These are phyloP conservation scores for Calonectria leucothoes DNA, from an alignment of 2,329 filamentous ascomycete species.

Conservation along the genomic window DNA sequence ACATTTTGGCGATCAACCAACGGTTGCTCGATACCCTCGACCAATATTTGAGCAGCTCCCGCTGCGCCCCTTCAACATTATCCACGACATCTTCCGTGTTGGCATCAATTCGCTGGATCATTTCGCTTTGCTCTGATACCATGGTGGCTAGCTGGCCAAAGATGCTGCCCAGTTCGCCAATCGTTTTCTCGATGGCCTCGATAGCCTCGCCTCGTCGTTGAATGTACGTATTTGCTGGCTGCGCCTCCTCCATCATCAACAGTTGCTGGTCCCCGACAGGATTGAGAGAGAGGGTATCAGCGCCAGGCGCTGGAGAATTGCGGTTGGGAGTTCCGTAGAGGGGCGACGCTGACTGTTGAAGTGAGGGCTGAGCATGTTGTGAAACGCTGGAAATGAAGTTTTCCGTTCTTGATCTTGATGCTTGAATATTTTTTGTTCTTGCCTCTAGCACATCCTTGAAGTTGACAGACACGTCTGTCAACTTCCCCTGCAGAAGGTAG, in stretches of 20 bases:
- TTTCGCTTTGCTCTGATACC: slow-evolving; percentile 97
- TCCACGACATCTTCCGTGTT: slow-evolving; percentile 98
- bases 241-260: slow-evolving; percentile 91
- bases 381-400: slow-evolving; percentile 95
- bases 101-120: slow-evolving; percentile 96
- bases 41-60: slow-evolving; percentile 98
- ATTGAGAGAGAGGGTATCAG: slow-evolving; percentile 85
- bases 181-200: slow-evolving; percentile 95
- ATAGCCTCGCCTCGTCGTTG: slow-evolving; percentile 95
- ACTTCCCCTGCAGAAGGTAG: slow-evolving; percentile 87
- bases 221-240: slow-evolving; percentile 88
- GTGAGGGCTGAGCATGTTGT: slow-evolving; percentile 75
- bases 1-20: slow-evolving; percentile 89
- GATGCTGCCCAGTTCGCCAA: slow-evolving; percentile 88
- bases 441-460: slow-evolving; percentile 99
- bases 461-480: slow-evolving; percentile 92
- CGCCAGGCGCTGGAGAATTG: slow-evolving; percentile 73
- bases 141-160: slow-evolving; percentile 96
- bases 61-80: slow-evolving; percentile 96
- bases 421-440: slow-evolving; percentile 97
- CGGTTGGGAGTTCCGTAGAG: slow-evolving; percentile 84
- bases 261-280: slow-evolving; percentile 87
- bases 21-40: slow-evolving; percentile 91
- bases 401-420: slow-evolving; percentile 89
- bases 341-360: slow-evolving; percentile 83